A percentile compares a stretch with the other conserved stretches of the same genome.
These are phyloP conservation scores for Vitis labrusca DNA, from an alignment of 164 flowering plant species.

Conservation along the genomic window DNA sequence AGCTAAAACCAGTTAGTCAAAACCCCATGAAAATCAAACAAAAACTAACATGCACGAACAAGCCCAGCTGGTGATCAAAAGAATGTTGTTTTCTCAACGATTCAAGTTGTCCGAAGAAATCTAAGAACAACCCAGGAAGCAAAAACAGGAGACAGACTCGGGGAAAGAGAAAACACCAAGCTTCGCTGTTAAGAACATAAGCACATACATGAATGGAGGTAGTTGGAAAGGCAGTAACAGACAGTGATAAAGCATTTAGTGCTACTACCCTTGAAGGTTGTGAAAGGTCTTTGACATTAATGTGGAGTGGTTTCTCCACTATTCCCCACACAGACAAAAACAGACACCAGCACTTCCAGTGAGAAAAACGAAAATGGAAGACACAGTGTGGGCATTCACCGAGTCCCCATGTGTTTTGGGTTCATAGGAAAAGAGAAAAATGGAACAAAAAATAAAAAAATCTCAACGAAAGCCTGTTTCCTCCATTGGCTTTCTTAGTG, in stretches of 20 bases:
- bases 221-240: conserved; percentile 6
- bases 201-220: background rate
- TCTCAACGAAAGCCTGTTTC: no score
- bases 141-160: background rate
- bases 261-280: background rate
- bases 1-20: background rate
- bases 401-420: no score
- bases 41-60: background rate
- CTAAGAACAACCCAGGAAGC: conserved; percentile 3
- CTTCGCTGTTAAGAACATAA: background rate
- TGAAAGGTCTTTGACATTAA: conserved; percentile 1
- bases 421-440: background rate
- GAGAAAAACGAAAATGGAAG: background rate
- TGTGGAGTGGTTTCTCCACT: background rate
- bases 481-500: no score
- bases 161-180: background rate
- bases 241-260: background rate
- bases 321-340: background rate
- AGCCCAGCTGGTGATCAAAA: background rate
- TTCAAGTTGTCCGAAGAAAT: background rate
- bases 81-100: background rate
- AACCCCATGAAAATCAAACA: background rate
- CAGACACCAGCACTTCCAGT: background rate
- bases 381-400: no score
- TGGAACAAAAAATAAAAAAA: no score